Evolutionary conservation across 306 rosid species (phyloP).

Genomic region (Senna tora): DNA sequence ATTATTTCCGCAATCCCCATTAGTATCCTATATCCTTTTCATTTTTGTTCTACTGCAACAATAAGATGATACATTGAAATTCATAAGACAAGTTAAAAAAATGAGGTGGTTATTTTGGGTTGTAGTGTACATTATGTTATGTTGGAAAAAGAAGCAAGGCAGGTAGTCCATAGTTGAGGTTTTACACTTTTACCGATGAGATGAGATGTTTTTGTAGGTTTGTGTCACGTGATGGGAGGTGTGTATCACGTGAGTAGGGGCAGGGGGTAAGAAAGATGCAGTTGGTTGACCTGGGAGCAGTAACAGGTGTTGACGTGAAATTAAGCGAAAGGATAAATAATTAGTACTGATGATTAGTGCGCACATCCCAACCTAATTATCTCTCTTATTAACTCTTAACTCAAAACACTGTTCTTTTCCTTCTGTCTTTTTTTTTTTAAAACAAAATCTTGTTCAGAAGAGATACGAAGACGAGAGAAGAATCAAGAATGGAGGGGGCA

Average conservation of each 20-base stretch:
- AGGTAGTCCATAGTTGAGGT: no score
- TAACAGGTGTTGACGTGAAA: conserved; percentile 41
- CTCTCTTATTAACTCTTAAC: conserved; percentile 11
- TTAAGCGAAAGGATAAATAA: conserved; percentile 30
- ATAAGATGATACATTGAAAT: no score
- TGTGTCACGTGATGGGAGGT: neutral
- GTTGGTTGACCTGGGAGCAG: conserved; percentile 52
- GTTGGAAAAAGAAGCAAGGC: neutral
- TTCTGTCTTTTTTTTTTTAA: neutral
- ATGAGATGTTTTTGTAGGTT: neutral
- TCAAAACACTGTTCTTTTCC: neutral
- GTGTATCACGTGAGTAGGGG: conserved; percentile 48
- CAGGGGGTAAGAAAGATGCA: no score
- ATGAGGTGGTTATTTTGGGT: neutral
- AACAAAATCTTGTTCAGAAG: neutral
- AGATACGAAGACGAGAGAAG: conserved; percentile 20
- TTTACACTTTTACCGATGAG: neutral
- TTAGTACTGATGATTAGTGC: conserved; percentile 59
- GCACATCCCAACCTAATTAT: conserved; percentile 58
- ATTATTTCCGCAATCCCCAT: neutral
- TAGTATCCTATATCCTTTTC: neutral
- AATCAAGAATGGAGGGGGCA: conserved; percentile 12
- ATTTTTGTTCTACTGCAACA: no score
- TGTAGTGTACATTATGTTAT: neutral
- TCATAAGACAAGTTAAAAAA: no score